Percentiles rank a stretch among this genome's conserved stretches.
These are phyloP conservation scores for Parasitella parasitica DNA, from an alignment of 371 early-diverging fungal species.

Conservation along the genomic window DNA sequence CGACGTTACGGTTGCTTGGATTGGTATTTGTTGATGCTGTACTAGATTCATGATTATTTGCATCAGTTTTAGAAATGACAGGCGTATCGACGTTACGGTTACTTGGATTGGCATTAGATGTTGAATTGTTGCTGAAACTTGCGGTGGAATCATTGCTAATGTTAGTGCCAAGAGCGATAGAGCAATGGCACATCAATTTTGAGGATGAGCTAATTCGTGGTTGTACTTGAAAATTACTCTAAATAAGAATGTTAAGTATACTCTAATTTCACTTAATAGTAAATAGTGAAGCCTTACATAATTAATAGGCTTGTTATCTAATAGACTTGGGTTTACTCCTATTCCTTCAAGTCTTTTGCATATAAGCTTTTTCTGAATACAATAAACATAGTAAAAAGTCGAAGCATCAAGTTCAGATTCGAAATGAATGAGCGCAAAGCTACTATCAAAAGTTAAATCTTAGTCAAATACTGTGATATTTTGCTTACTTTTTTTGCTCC, in stretches of 20 bases:
- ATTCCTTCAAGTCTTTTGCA: constrained; percentile 13
- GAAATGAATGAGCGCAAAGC: constrained; percentile 19
- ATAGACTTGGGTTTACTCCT: constrained; percentile 11
- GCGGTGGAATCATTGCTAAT: constrained; percentile 15
- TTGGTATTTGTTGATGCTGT: constrained; percentile 10
- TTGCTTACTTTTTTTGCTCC: constrained; percentile 10
- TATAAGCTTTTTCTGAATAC: constrained; percentile 15
- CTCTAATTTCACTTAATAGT: constrained; percentile 13
- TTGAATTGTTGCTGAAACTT: constrained; percentile 10
- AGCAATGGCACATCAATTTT: constrained; percentile 17
- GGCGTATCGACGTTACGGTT: constrained; percentile 13
- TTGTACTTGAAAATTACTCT: constrained; percentile 18
- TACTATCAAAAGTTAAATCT: constrained; percentile 19
- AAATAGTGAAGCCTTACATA: constrained; percentile 14
- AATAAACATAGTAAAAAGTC: constrained; percentile 18
- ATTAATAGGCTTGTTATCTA: constrained; percentile 8
- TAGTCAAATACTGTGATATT: constrained; percentile 5
- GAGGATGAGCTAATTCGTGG: constrained; percentile 12
- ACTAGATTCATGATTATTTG: constrained; percentile 7
- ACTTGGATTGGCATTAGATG: constrained; percentile 14
- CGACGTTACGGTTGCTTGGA: constrained; percentile 4
- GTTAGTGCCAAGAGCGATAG: constrained; percentile 10
- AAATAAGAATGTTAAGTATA: constrained; percentile 10
- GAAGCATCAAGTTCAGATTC: constrained; percentile 16
- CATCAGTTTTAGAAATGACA: constrained; percentile 14